Percentiles rank a stretch among this genome's conserved stretches.
phyloP scores from a whole-genome alignment of 768 basidiomycete genomes.

The Pleurotus tuber-regium region DNA sequence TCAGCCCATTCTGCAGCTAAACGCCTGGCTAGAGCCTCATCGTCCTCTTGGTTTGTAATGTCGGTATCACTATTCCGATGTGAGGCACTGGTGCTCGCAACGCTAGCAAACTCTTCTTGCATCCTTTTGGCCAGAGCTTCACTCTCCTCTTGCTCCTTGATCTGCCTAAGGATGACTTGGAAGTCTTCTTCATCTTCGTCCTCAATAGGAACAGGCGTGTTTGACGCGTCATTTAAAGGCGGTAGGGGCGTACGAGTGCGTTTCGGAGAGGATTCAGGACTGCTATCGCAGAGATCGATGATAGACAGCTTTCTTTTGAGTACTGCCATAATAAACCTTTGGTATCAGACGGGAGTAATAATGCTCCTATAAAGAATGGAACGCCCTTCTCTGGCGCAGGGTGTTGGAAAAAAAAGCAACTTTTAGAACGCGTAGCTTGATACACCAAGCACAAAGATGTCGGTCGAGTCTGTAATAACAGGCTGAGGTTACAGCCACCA shows the following conservation, averaged over 20 bases:
- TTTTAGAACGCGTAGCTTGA: too few relatives aligned
- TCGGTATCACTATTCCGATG: conserved; percentile 14
- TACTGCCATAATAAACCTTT: too few relatives aligned
- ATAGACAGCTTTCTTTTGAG: too few relatives aligned
- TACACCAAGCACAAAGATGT: too few relatives aligned
- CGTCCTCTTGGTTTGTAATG: conserved; percentile 20
- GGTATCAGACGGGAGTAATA: too few relatives aligned
- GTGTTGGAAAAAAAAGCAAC: too few relatives aligned
- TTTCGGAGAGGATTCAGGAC: conserved; percentile 1
- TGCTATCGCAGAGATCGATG: background rate
- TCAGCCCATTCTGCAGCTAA: conserved; percentile 39
- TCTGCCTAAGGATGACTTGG: conserved; percentile 35
- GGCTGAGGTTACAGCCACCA: too few relatives aligned
- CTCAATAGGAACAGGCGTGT: conserved; percentile 19
- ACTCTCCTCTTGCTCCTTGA: conserved; percentile 41
- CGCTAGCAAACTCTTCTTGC: conserved; percentile 27
- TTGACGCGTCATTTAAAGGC: conserved; percentile 18
- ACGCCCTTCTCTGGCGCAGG: too few relatives aligned
- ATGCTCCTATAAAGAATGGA: too few relatives aligned
- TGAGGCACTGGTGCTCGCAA: background rate
- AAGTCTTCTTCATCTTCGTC: conserved; percentile 38
- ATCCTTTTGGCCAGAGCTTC: conserved; percentile 35
- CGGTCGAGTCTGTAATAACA: too few relatives aligned
- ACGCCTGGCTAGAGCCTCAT: conserved; percentile 35
- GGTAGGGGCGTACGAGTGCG: conserved; percentile 10